Conservation (phyloP, 2,329 filamentous ascomycete genomes). For the Immersiporthe knoxdaviesiana region DNA sequence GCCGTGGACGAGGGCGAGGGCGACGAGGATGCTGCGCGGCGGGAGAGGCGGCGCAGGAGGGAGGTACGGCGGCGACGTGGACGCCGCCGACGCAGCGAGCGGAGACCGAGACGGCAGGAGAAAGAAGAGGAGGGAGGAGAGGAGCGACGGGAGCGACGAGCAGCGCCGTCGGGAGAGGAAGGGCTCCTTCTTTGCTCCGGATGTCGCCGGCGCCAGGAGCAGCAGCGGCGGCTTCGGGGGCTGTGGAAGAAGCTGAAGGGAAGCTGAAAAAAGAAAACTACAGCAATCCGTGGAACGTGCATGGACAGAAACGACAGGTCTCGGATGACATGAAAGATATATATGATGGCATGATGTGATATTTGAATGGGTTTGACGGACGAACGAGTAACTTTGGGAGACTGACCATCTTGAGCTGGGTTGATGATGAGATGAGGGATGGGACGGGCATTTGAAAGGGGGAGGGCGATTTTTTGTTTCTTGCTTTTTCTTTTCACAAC, state of each 20-base stretch:
- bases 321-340: background rate
- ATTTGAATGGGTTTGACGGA: background rate
- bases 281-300: conserved; percentile 1
- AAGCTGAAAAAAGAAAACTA: conserved; percentile 1
- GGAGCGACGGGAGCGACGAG: conserved; percentile 48
- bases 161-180: conserved; percentile 47
- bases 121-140: conserved; percentile 33
- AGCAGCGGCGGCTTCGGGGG: conserved; percentile 38
- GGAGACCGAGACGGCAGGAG: conserved; percentile 38
- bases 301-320: background rate
- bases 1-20: conserved; percentile 51
- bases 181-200: conserved; percentile 45
- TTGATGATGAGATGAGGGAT: background rate
- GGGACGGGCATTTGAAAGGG: background rate
- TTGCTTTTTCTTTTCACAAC: background rate
- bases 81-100: conserved; percentile 38
- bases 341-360: background rate
- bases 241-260: conserved; percentile 61
- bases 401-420: background rate
- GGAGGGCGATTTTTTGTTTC: background rate
- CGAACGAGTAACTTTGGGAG: background rate
- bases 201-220: conserved; percentile 51
- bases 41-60: conserved; percentile 52
- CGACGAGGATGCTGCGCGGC: conserved; percentile 55
- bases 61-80: conserved; percentile 49